Base-by-base conservation (phyloP, 768 basidiomycete species). In the Pleurotus sapidus region DNA sequence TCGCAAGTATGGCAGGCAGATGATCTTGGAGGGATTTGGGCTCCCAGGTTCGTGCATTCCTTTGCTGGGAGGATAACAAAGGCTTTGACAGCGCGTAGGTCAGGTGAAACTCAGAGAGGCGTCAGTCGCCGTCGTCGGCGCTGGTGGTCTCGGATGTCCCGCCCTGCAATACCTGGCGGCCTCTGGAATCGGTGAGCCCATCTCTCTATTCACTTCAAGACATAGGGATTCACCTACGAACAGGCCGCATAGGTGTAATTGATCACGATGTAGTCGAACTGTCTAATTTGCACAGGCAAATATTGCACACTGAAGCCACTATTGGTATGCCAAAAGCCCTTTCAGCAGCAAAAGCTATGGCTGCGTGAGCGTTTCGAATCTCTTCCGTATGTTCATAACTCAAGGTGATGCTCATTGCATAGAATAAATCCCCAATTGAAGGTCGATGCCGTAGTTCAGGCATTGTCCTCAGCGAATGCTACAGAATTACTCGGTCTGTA, bases 91-190 rank as follows among this genome's bases (percentile, higher is more conserved):
- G 60, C 46, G 50, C 34, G 15, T 64, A 95, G 96, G 91, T 17
- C 96, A 98, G 70, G 69, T 94, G 42, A 93, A 87, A 68, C 76
- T 99, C 8, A 85, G 85, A 58, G 65, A 75, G 6, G 84, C 94
- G 0, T 86, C 87, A 2, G 86, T 95, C 1, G 86, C 86, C 14
- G 93, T 98, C 3, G 84, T 98, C 3, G 97, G 97, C 24, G 97
- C 95, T 14, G 97, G 97, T 0, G 97, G 97, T 7, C 79, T 99
- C 11, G 97, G 97, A 9, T 98, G 97, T 69, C 95, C 97, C 47
- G 93, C 92, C 40, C 77, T 99, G 46, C 93, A 97, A 67, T 97
- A 98, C 70, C 84, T 99, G 9, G 93, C 86, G 3, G 92, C 93
- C 5, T 90, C 93, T 12, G 97, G 97, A 23, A 80, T 98, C 58